Evolutionary conservation across 257 asterid species (phyloP).

Genomic region (Nicotiana obtusifolia): DNA sequence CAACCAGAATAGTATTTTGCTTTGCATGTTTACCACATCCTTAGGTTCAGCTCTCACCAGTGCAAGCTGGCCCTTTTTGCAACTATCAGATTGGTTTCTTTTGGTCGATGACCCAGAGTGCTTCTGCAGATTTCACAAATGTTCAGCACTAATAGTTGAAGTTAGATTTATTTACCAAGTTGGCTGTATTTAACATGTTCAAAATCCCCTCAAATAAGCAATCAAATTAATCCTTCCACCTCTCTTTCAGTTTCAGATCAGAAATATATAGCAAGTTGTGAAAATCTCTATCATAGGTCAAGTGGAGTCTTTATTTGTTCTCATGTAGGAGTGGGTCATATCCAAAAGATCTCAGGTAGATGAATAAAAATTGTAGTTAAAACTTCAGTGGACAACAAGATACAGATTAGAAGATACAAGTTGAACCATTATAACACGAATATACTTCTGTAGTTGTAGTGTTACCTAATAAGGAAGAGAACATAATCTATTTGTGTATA

Average conservation of each 20-base stretch:
- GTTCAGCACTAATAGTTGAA: slow-evolving; percentile 11
- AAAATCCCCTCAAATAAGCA: not conserved
- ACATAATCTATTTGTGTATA: not conserved
- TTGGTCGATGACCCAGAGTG: slow-evolving; percentile 49
- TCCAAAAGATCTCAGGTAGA: not conserved
- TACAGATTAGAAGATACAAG: not conserved
- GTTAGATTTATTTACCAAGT: not conserved
- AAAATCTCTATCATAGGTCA: not conserved
- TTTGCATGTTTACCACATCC: slow-evolving; percentile 48
- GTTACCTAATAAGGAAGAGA: not conserved
- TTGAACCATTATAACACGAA: not conserved
- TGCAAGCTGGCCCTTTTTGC: slow-evolving; percentile 38
- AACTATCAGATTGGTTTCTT: slow-evolving; percentile 48
- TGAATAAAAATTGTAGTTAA: not conserved
- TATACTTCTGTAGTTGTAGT: not conserved
- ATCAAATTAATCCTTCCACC: not conserved
- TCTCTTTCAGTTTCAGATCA: slow-evolving; percentile 3
- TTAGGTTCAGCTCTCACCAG: slow-evolving; percentile 37
- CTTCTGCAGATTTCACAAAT: slow-evolving; percentile 35
- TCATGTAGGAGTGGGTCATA: not conserved
- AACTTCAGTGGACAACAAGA: not conserved
- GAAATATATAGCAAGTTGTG: not conserved
- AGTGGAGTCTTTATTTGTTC: not conserved
- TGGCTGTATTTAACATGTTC: not conserved
- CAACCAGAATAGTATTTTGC: slow-evolving; percentile 11